Evolutionary conservation across 1,284 basidiomycete species (phyloP), one percentile per base, ranked within the genome.

Genomic region (Thecaphora frezii): DNA sequence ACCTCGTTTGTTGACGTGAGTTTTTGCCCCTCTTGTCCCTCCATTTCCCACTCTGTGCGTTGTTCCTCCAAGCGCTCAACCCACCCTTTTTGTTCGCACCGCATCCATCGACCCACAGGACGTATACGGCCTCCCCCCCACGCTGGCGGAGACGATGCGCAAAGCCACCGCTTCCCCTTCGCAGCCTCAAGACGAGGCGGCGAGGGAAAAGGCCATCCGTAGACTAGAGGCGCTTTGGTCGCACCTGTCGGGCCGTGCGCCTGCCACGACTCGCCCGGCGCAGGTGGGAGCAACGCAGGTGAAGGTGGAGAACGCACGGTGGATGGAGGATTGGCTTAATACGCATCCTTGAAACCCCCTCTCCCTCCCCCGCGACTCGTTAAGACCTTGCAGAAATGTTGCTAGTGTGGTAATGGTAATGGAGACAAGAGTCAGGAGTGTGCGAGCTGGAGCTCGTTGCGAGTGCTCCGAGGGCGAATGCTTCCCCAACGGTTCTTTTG

Each of bases 291-390:
- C 28, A 13, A 14, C 33, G 12, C 10, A 36, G 13, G 16, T 9
- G 12, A n/a, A n/a, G 13, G 9, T 22, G 2, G 16, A 25, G 10
- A 37, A 42, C 3, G 26, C 46, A 12, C 46, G 46, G 14, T 65
- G 62, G 62, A 57, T 60, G 4, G 58, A 66, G 36, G 39, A n/a
- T 4, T 66, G 63, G 63, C 41, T 66, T 18, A 30, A 36, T 69
- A 73, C 40, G 59, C 58, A 19, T 45, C 52, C 0, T 56, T 40
- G 50, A 69, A n/a, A n/a, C n/a, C n/a, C n/a, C n/a, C n/a, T n/a
- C n/a, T n/a, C n/a, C n/a, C n/a, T n/a, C n/a, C n/a, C n/a, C n/a
- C n/a, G n/a, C n/a, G n/a, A n/a, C n/a, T n/a, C n/a, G n/a, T n/a
- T n/a, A n/a, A n/a, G n/a, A n/a, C n/a, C n/a, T n/a, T n/a, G n/a